Conservation (phyloP, 208 protist genomes). For the Trypanosoma platydactyli region DNA sequence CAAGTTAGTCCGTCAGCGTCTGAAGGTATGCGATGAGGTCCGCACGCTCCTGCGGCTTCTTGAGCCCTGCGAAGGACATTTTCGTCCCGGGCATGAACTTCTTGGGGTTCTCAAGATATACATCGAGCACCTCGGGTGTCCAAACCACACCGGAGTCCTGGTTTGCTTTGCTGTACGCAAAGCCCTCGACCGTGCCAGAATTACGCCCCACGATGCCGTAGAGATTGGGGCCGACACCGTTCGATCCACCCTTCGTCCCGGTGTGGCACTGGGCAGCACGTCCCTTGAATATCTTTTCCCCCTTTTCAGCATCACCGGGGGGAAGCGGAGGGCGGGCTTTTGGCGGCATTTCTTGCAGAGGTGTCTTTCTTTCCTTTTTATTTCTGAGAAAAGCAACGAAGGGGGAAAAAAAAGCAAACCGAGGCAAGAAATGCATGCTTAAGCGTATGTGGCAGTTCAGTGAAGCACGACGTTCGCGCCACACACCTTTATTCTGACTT, state of each 20-base stretch:
- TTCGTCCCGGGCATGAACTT: slow-evolving; percentile 98
- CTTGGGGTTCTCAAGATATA: slow-evolving; percentile 97
- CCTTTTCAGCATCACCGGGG: slow-evolving; percentile 71
- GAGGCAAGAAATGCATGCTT: too few species aligned
- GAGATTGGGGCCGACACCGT: slow-evolving; percentile 93
- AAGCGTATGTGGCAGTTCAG: too few species aligned
- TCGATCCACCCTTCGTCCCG: slow-evolving; percentile 76
- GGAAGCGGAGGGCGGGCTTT: slow-evolving; percentile 72
- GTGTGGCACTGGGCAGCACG: slow-evolving; percentile 95
- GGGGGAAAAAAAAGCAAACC: too few species aligned
- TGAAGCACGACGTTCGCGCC: too few species aligned
- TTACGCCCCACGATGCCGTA: slow-evolving; percentile 90
- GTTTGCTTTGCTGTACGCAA: slow-evolving; percentile 95
- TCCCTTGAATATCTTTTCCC: slow-evolving; percentile 94
- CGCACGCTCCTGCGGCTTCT: slow-evolving; percentile 92
- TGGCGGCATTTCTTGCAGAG: slow-evolving; percentile 51
- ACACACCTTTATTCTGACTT: too few species aligned
- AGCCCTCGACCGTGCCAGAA: slow-evolving; percentile 92
- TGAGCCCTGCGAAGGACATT: slow-evolving; percentile 97
- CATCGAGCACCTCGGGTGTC: slow-evolving; percentile 92
- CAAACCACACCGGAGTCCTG: slow-evolving; percentile 91
- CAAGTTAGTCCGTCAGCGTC: slow-evolving; percentile 45
- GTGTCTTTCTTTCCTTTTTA: not conserved
- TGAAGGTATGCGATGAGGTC: slow-evolving; percentile 96
- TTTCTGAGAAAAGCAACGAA: slow-evolving; percentile 8